Evolutionary conservation across 2,329 filamentous ascomycete species (phyloP).

Genomic region (Fusarium veterinarium): DNA sequence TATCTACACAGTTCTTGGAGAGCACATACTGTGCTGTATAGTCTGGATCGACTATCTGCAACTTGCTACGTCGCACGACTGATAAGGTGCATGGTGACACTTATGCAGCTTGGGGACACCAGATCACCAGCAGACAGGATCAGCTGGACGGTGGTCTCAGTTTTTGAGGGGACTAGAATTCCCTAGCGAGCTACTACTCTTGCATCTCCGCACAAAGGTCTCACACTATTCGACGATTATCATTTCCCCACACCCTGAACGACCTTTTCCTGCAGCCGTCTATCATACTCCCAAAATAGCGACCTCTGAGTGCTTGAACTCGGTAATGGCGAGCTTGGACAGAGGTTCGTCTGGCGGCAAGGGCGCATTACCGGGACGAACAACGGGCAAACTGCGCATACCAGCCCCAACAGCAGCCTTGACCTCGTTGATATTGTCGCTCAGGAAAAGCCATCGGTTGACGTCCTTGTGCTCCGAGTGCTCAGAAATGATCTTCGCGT

Average conservation of each 20-base stretch:
- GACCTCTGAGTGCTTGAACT: constrained; percentile 47
- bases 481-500: constrained; percentile 68
- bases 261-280: constrained; percentile 36
- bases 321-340: constrained; percentile 49
- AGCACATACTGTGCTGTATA: constrained; percentile 16
- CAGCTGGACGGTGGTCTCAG: constrained; percentile 41
- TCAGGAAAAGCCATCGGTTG: constrained; percentile 78
- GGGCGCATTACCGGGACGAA: constrained; percentile 76
- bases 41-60: constrained; percentile 29
- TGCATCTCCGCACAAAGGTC: constrained; percentile 40
- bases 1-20: constrained; percentile 25
- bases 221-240: constrained; percentile 36
- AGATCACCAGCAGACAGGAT: constrained; percentile 37
- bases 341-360: constrained; percentile 63
- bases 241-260: constrained; percentile 32
- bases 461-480: constrained; percentile 56
- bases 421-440: constrained; percentile 80
- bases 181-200: constrained; percentile 41
- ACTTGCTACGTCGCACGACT: constrained; percentile 32
- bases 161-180: constrained; percentile 39
- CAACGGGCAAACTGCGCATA: constrained; percentile 71
- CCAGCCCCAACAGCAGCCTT: constrained; percentile 70
- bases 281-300: constrained; percentile 39
- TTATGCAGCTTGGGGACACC: constrained; percentile 36
- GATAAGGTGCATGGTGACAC: constrained; percentile 29